Conservation (phyloP, 768 basidiomycete species). For the Trametes coccinea region DNA sequence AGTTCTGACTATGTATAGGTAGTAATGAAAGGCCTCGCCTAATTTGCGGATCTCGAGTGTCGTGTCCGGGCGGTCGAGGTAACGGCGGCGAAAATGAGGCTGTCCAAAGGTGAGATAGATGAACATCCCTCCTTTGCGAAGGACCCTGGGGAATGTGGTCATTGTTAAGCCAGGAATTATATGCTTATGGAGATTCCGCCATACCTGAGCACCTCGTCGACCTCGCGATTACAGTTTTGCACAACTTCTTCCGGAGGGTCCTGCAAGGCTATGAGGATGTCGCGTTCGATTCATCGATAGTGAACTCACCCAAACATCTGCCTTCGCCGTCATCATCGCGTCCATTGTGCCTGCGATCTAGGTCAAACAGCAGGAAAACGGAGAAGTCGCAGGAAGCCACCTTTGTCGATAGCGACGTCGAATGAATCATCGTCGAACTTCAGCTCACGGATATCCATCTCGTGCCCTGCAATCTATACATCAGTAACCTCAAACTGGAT, state of each 20-base stretch:
- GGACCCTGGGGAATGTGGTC: conserved; percentile 45
- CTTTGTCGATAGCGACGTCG: conserved; percentile 87
- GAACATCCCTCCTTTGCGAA: conserved; percentile 62
- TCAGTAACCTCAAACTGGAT: no score
- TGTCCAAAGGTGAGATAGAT: conserved; percentile 88
- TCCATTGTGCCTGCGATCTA: conserved; percentile 70
- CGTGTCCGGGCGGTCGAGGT: conserved; percentile 56
- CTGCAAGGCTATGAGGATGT: conserved; percentile 36
- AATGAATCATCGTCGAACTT: conserved; percentile 61
- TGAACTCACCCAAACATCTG: conserved; percentile 70
- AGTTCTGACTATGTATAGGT: conserved; percentile 63
- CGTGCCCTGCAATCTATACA: conserved; percentile 54
- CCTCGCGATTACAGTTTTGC: conserved; percentile 71
- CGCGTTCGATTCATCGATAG: background rate
- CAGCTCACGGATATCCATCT: conserved; percentile 80
- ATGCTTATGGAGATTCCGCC: conserved; percentile 1
- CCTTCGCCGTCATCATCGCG: conserved; percentile 83
- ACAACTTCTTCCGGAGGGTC: conserved; percentile 74
- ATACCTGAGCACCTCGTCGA: conserved; percentile 73
- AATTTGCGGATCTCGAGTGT: conserved; percentile 66
- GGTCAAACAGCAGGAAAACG: no score
- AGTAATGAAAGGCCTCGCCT: conserved; percentile 84
- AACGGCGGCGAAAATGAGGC: conserved; percentile 81
- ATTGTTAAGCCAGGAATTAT: background rate
- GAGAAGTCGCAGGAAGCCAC: conserved; percentile 28